phyloP scores from a whole-genome alignment of 257 asterid species.

The Nicotiana sylvestris region DNA sequence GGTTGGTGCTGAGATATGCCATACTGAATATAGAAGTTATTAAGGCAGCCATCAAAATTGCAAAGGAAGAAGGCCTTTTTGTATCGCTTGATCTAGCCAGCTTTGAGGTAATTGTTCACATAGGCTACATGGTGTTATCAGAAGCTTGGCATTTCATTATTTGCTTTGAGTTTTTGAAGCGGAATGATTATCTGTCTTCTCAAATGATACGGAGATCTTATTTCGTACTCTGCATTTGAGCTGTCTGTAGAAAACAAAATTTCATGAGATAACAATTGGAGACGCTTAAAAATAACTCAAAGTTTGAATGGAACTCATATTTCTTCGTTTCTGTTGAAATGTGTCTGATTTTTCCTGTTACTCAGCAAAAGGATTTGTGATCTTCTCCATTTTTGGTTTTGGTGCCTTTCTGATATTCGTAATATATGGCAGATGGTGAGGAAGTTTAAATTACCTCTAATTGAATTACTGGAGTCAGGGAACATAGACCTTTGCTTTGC shows the following conservation, averaged over 20 bases:
- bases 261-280: background rate
- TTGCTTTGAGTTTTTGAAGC: background rate
- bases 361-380: background rate
- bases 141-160: background rate
- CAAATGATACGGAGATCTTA: background rate
- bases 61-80: conserved; percentile 81
- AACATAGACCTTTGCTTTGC: conserved; percentile 93
- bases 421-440: conserved; percentile 71
- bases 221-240: background rate
- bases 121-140: background rate
- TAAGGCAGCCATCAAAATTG: conserved; percentile 65
- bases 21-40: conserved; percentile 65
- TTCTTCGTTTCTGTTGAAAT: background rate
- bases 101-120: conserved; percentile 65
- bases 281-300: background rate
- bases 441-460: conserved; percentile 66
- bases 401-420: background rate
- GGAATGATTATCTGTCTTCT: background rate
- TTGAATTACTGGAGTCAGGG: conserved; percentile 75
- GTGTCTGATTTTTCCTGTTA: background rate
- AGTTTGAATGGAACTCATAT: background rate
- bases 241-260: background rate
- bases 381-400: background rate
- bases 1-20: conserved; percentile 92
- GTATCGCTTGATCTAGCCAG: conserved; percentile 94